Evolutionary conservation across 306 rosid species (phyloP).

Genomic region (Cucumis hystrix): DNA sequence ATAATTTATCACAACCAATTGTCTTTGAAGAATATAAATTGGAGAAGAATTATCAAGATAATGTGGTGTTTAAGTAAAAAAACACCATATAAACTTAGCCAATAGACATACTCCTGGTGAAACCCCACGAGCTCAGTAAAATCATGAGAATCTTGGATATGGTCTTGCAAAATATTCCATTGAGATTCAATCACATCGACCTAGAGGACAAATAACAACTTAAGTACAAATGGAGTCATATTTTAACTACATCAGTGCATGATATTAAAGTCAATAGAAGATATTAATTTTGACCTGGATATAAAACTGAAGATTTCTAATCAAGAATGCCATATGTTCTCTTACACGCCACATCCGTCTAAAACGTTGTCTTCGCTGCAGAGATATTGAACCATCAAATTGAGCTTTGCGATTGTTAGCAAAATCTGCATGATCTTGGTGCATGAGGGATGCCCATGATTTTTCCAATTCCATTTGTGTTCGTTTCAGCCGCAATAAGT

Average conservation of each 20-base stretch:
- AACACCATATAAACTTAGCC: slow-evolving; percentile 4
- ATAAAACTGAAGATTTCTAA: slow-evolving; percentile 96
- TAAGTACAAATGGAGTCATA: background rate
- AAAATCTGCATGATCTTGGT: slow-evolving; percentile 80
- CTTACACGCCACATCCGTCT: slow-evolving; percentile 70
- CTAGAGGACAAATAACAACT: slow-evolving; percentile 27
- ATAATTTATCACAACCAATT: background rate
- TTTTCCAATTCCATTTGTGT: slow-evolving; percentile 99
- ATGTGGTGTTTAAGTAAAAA: background rate
- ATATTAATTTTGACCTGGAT: slow-evolving; percentile 49
- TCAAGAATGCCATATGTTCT: slow-evolving; percentile 53
- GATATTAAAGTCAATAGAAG: background rate
- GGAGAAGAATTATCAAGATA: background rate
- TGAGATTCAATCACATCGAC: slow-evolving; percentile 97
- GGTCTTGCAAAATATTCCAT: slow-evolving; percentile 88
- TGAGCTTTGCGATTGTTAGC: slow-evolving; percentile 36
- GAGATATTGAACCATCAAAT: slow-evolving; percentile 34
- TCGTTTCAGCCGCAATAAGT: slow-evolving; percentile 74
- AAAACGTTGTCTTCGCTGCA: slow-evolving; percentile 38
- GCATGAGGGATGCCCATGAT: slow-evolving; percentile 90
- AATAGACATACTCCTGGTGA: slow-evolving; percentile 73
- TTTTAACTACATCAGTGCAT: background rate
- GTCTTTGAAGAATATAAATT: background rate
- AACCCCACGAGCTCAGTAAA: slow-evolving; percentile 81
- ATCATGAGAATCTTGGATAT: slow-evolving; percentile 83